phyloP scores from a whole-genome alignment of 2,329 filamentous ascomycete genomes.

The Penicillium hesseltinei region DNA sequence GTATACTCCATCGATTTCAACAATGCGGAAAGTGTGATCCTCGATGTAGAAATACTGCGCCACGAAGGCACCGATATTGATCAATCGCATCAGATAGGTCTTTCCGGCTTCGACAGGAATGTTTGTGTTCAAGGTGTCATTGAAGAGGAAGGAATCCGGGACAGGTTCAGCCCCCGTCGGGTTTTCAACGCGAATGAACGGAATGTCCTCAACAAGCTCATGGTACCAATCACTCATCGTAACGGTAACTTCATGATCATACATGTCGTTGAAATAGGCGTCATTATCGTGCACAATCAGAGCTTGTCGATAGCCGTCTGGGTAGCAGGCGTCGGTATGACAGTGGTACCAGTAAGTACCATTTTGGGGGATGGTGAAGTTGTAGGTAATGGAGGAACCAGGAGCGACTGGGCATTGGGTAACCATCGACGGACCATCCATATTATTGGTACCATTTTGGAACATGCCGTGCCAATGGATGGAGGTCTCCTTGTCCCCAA shows the following conservation, averaged over 20 bases:
- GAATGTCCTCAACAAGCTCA: neutral
- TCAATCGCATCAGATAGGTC: conserved; percentile 67
- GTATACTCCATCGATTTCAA: conserved; percentile 73
- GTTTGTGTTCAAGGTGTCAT: conserved; percentile 63
- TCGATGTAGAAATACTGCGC: conserved; percentile 52
- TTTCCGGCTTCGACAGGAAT: conserved; percentile 39
- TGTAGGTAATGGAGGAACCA: conserved; percentile 43
- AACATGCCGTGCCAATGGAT: conserved; percentile 78
- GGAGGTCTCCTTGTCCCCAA: conserved; percentile 62
- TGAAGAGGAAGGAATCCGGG: conserved; percentile 66
- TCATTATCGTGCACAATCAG: conserved; percentile 1
- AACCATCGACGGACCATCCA: conserved; percentile 70
- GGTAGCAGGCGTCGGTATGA: conserved; percentile 1
- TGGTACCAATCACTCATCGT: conserved; percentile 6
- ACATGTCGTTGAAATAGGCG: neutral
- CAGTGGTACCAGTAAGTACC: conserved; percentile 6
- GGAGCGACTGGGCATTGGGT: conserved; percentile 67
- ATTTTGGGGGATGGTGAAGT: neutral
- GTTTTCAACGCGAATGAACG: conserved; percentile 51
- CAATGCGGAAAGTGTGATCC: conserved; percentile 61
- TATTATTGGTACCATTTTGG: conserved; percentile 70
- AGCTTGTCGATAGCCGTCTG: neutral
- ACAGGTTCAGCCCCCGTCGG: conserved; percentile 61
- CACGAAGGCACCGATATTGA: conserved; percentile 41
- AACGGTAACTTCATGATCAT: neutral